Evolutionary conservation across 805 yeast genomes (phyloP), one percentile per base, ranked within the genome.

Genomic region (Candida argentea): DNA sequence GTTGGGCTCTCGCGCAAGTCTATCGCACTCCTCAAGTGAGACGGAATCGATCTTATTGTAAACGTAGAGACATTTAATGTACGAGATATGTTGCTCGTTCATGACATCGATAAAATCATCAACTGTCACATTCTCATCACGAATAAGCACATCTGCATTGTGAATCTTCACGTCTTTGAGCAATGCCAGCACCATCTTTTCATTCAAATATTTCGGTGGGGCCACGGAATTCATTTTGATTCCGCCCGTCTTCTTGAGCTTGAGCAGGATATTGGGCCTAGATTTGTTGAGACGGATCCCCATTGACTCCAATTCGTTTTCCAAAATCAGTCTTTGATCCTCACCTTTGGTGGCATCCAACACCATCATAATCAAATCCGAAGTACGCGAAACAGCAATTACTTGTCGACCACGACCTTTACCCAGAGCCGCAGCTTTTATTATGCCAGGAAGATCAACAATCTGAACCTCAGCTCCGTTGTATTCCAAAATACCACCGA

Each of bases 371-470:
- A 89, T 78, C 47, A 89, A 61, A 48, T 91, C 97, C 0, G 95
- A 86, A 0, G 97, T 89, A 52, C 91, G 79, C 0, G 96, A 94
- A 0, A 95, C 91, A 2, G 97, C 81, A 39, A 89, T 87, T 23
- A 91, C 97, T 53, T 91, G 97, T 44, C 95, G 70, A 32, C 97
- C 97, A 54, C 98, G 74, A 43, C 98, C 98, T 55, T 87, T 87
- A 45, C 97, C 97, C 49, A 84, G 95, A 20, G 93, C 69, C 4
- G 97, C 97, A 24, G 97, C 97, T 50, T 83, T 84, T 33, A 89
- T 89, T 42, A 89, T 89, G 53, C 98, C 98, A 1, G 98, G 98
- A 29, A 89, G 60, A 67, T 89, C 98, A n/a, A 89, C 89, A 40
- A 91, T 78, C 58, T 89, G 98, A 37, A 89, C 86, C 47, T 87